Evolutionary conservation across 352 stramenopile species (phyloP).

Genomic region (Halophytophthora polymorphica): DNA sequence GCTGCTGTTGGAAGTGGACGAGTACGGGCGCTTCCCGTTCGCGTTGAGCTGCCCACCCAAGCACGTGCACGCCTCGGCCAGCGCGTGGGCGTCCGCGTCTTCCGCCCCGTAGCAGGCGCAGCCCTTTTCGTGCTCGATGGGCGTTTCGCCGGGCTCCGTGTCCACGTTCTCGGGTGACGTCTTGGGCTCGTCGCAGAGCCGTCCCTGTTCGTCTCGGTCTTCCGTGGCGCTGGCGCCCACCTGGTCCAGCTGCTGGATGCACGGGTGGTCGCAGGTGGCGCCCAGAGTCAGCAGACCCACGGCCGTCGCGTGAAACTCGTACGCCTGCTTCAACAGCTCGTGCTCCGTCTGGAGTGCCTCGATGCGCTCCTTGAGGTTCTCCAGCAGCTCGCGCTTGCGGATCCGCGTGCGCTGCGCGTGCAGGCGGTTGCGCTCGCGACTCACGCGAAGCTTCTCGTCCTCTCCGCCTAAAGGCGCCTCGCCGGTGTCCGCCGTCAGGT

Average conservation of each 20-base stretch:
- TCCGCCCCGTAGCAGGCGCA: conserved; percentile 38
- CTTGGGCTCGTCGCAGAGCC: conserved; percentile 19
- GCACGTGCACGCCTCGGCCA: conserved; percentile 20
- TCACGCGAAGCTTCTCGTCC: conserved; percentile 70
- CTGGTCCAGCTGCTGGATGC: conserved; percentile 51
- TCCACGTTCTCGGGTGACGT: conserved; percentile 29
- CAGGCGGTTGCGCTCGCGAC: conserved; percentile 70
- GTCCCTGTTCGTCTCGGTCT: conserved; percentile 33
- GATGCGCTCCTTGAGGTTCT: conserved; percentile 74
- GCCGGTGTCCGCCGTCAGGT: neutral
- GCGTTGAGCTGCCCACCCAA: conserved; percentile 25
- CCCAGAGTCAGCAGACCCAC: conserved; percentile 60
- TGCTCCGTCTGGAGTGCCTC: conserved; percentile 56
- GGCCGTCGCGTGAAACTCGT: conserved; percentile 71
- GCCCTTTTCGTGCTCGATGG: conserved; percentile 43
- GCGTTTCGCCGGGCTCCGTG: conserved; percentile 30
- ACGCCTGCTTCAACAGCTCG: conserved; percentile 64
- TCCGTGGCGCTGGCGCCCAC: conserved; percentile 38
- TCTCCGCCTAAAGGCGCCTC: conserved; percentile 16
- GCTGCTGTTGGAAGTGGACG: conserved; percentile 18
- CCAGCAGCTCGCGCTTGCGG: conserved; percentile 71
- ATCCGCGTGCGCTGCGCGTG: conserved; percentile 74
- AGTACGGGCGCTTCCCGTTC: conserved; percentile 41
- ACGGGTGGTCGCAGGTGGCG: conserved; percentile 31
- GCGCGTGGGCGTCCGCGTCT: conserved; percentile 21